Base-by-base conservation (phyloP, 179 eudicot genomes). In the Corrigiola litoralis region DNA sequence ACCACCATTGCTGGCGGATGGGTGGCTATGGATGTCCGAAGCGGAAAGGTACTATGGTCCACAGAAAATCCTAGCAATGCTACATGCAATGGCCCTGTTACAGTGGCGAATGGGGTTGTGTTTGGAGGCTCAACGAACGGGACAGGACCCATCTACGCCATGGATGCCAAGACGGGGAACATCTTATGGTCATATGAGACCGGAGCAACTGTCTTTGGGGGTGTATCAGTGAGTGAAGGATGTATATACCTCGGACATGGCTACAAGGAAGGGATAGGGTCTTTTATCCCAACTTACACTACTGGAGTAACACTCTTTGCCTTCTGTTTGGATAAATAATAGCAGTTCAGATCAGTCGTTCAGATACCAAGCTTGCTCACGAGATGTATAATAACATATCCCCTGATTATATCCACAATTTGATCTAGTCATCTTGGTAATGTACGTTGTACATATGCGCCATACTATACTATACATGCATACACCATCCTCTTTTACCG, bases 1-100 rank as follows among this genome's bases (percentile, higher is more conserved):
- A 73, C 56, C 64, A 75, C 74, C 4, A 80, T 66, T 1, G 69
- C 60, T 1, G 87, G 85, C 0, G 85, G 82, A 2, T 82, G 85
- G 90, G 87, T 82, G 32, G 84, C 85, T 0, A 78, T 82, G 82
- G 73, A 80, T 31, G 62, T 72, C 34, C 5, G 18, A n/a, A 78
- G 70, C 0, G 85, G 90, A n/a, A 50, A 40, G 24, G 34, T 82
- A 13, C 23, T 78, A 46, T 85, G 87, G 90, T 71, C 85, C 0
- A 82, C 79, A 0, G 74, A 49, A 5, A 65, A 73, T 27, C 85
- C 87, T 1, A 68, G 78, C 45, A 85, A 78, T 37, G 71, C 79
- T 31, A 49, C 77, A 1, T 32, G 73, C 5, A 64, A 21, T 34
- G 85, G 83, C 20, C 89, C 89, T 0, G 80, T 85, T 10, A 77